Evolutionary conservation across 257 asterid species (phyloP), one percentile per base, ranked within the genome.

Genomic region (Prunella vulgaris): DNA sequence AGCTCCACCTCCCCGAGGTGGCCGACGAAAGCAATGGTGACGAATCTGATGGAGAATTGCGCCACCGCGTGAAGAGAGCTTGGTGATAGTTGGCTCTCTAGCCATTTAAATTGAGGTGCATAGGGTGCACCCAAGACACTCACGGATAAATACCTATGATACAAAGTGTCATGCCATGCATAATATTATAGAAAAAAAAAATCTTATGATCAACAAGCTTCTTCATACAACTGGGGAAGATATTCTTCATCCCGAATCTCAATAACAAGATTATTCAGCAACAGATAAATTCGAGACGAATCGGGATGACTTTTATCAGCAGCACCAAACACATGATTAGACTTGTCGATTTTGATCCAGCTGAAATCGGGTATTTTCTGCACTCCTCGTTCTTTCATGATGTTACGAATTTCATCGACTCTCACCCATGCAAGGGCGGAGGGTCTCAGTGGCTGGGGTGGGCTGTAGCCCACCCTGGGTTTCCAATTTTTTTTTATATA

Each of bases 381-480:
- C 64, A 90, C 96, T 44, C 97, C 88, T 69, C 92, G 76, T 54
- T 83, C 95, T 73, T 77, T 87, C 99, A 93, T 93, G 40, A 76
- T 52, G 61, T 70, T 68, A 15, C 97, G 85, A 60, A 86, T 82
- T 67, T 85, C 63, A 69, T 83, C 79, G 42, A 78, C 97, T 62
- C 91, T 81, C 18, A 69, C 78, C 94, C 96, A 87, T 9, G 84
- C n/a, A n/a, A n/a, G n/a, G n/a, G n/a, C n/a, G n/a, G n/a, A n/a
- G n/a, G n/a, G n/a, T n/a, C n/a, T n/a, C n/a, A n/a, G n/a, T n/a
- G n/a, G n/a, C n/a, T n/a, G n/a, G n/a, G n/a, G n/a, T n/a, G n/a
- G n/a, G n/a, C n/a, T n/a, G n/a, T n/a, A n/a, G n/a, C n/a, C n/a
- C n/a, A n/a, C n/a, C n/a, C n/a, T n/a, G n/a, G n/a, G n/a, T n/a